Percentiles rank a stretch among this genome's conserved stretches.
Evolutionary conservation across 768 basidiomycete genomes (phyloP).

Genomic region (Boletus reticuloceps): DNA sequence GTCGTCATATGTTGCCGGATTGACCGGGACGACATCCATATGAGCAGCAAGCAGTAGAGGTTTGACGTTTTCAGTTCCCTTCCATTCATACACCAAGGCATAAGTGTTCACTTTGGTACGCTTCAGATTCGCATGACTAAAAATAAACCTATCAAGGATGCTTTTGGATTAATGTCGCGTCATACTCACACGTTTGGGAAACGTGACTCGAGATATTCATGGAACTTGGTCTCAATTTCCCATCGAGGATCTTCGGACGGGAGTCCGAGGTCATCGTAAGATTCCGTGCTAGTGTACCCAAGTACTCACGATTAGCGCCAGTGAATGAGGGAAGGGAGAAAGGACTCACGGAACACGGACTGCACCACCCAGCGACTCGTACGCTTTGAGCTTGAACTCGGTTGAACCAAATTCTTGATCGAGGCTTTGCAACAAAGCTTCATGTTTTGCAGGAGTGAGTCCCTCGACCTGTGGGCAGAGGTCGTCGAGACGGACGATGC

Average conservation of each 20-base stretch:
- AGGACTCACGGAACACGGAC: constrained; percentile 32
- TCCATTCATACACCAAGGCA: constrained; percentile 60
- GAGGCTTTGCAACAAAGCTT: constrained; percentile 20
- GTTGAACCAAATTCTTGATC: constrained; percentile 21
- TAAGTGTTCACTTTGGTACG: constrained; percentile 60
- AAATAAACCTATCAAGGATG: background rate
- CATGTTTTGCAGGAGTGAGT: constrained; percentile 13
- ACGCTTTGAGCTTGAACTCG: constrained; percentile 29
- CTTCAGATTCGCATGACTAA: constrained; percentile 46
- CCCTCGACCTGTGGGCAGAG: constrained; percentile 30
- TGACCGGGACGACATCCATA: constrained; percentile 51
- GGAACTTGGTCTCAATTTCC: constrained; percentile 28
- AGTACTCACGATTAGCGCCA: background rate
- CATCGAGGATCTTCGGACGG: constrained; percentile 48
- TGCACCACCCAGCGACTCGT: constrained; percentile 35
- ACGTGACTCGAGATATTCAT: constrained; percentile 33
- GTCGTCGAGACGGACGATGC: background rate
- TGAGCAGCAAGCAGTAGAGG: constrained; percentile 54
- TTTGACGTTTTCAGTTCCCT: constrained; percentile 50
- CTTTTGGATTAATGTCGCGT: background rate
- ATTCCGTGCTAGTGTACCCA: constrained; percentile 47
- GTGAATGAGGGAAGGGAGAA: background rate
- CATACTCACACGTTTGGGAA: constrained; percentile 58
- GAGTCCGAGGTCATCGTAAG: constrained; percentile 47
- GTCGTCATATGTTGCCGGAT: constrained; percentile 40